Percentiles rank a stretch among this genome's conserved stretches.
These are phyloP conservation scores for Ichthyophthirius multifiliis DNA, from an alignment of 169 alveolate species.

Conservation along the genomic window DNA sequence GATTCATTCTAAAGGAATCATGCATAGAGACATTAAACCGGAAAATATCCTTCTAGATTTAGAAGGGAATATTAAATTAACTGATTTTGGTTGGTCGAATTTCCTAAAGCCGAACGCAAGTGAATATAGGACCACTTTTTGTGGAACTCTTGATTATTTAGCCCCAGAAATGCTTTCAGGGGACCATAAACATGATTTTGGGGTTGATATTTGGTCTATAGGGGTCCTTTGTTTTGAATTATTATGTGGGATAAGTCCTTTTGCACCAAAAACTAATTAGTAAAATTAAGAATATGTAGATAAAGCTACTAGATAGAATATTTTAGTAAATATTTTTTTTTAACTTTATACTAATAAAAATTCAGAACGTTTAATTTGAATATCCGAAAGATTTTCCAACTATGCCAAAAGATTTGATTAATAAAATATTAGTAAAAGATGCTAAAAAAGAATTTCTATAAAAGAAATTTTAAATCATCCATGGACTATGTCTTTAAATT, in stretches of 20 bases:
- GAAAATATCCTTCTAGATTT: slow-evolving; percentile 86
- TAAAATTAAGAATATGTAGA: slow-evolving; percentile 47
- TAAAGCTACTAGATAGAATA: slow-evolving; percentile 30
- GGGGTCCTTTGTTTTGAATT: slow-evolving; percentile 91
- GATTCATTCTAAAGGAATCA: slow-evolving; percentile 48
- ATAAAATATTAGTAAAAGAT: slow-evolving; percentile 56
- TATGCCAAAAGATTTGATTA: slow-evolving; percentile 57
- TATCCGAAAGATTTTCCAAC: slow-evolving; percentile 53
- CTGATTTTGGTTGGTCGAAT: slow-evolving; percentile 92
- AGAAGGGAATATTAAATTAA: slow-evolving; percentile 73
- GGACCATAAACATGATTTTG: slow-evolving; percentile 81
- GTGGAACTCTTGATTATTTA: slow-evolving; percentile 91
- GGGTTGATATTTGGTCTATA: slow-evolving; percentile 89
- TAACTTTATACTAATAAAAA: slow-evolving; percentile 25
- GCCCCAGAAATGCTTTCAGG: slow-evolving; percentile 91
- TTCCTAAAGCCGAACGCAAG: slow-evolving; percentile 24
- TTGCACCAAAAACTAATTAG: slow-evolving; percentile 62
- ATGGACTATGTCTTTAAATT: slow-evolving; percentile 42
- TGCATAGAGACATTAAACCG: slow-evolving; percentile 91
- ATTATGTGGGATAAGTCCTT: slow-evolving; percentile 89
- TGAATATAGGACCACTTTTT: slow-evolving; percentile 76
- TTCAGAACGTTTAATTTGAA: slow-evolving; percentile 40
- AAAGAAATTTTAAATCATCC: slow-evolving; percentile 67
- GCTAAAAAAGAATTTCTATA: slow-evolving; percentile 60
- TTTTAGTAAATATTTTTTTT: neutral